Percentiles rank a stretch among this genome's conserved stretches.
Evolutionary conservation across 768 basidiomycete species (phyloP).

Genomic region (Chalciporus chontae): DNA sequence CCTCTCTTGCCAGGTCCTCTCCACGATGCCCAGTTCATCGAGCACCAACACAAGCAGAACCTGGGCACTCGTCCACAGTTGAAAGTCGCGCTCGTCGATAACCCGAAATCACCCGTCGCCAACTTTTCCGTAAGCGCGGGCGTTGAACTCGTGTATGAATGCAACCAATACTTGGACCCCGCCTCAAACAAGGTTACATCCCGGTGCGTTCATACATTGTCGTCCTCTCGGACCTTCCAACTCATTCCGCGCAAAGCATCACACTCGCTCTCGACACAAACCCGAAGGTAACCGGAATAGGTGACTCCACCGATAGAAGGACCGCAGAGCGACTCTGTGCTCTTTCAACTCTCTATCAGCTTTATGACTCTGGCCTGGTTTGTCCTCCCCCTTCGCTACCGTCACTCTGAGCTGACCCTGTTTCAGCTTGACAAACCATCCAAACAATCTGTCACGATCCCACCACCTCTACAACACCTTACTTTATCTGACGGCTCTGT

Average conservation of each 20-base stretch:
- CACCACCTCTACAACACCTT: slow-evolving; percentile 21
- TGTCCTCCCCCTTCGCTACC: slow-evolving; percentile 26
- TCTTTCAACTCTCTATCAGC: slow-evolving; percentile 67
- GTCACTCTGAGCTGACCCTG: not conserved
- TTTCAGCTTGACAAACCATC: slow-evolving; percentile 29
- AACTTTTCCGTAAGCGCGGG: slow-evolving; percentile 33
- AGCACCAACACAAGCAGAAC: slow-evolving; percentile 20
- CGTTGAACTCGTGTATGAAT: slow-evolving; percentile 16
- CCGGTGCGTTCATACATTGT: slow-evolving; percentile 15
- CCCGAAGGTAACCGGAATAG: slow-evolving; percentile 52
- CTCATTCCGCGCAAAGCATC: slow-evolving; percentile 15
- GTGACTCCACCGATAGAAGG: slow-evolving; percentile 56
- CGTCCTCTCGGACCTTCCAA: not conserved
- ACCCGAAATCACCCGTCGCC: slow-evolving; percentile 51
- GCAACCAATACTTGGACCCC: slow-evolving; percentile 13
- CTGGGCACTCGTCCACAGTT: slow-evolving; percentile 11
- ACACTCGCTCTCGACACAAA: slow-evolving; percentile 25
- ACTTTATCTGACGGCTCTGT: slow-evolving; percentile 58
- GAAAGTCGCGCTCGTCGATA: slow-evolving; percentile 33
- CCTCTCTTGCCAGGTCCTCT: slow-evolving; percentile 29
- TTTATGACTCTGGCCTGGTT: slow-evolving; percentile 62
- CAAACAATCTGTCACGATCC: slow-evolving; percentile 11
- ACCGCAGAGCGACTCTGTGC: slow-evolving; percentile 75
- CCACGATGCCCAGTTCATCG: slow-evolving; percentile 35
- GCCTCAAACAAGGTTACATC: slow-evolving; percentile 12